A percentile compares a stretch with the other conserved stretches of the same genome.
phyloP scores from a whole-genome alignment of 495 filamentous ascomycete genomes.

The Neurospora sp. region DNA sequence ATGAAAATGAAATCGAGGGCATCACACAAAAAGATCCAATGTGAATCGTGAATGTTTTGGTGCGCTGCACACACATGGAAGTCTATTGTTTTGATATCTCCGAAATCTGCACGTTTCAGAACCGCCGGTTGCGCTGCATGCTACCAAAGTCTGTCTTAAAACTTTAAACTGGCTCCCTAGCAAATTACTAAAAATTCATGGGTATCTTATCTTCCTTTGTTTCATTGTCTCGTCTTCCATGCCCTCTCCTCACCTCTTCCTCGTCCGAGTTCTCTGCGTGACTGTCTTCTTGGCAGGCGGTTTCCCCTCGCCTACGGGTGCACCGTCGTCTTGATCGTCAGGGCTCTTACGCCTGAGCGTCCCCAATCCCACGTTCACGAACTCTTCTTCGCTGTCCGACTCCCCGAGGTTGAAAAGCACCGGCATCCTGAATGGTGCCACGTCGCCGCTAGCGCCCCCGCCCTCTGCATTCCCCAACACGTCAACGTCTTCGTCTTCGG shows the following conservation, averaged over 20 bases:
- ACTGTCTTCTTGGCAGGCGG: conserved; percentile 22
- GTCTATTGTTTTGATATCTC: neutral
- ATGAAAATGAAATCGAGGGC: neutral
- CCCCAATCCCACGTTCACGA: conserved; percentile 72
- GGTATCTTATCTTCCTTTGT: conserved; percentile 4
- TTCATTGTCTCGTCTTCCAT: conserved; percentile 17
- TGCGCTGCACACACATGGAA: neutral
- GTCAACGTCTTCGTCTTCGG: conserved; percentile 80
- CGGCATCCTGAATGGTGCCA: conserved; percentile 70
- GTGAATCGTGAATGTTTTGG: neutral
- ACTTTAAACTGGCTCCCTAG: neutral
- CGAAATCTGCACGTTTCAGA: neutral
- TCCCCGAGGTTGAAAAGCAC: conserved; percentile 73
- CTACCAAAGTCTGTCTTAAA: neutral
- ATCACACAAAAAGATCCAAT: neutral
- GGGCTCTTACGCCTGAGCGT: conserved; percentile 68
- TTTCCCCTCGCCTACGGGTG: conserved; percentile 22
- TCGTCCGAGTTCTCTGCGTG: conserved; percentile 14
- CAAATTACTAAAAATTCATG: neutral
- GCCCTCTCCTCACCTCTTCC: conserved; percentile 20
- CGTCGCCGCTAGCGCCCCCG: conserved; percentile 44
- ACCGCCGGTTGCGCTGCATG: neutral
- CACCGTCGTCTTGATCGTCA: conserved; percentile 35
- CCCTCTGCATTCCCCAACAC: conserved; percentile 54
- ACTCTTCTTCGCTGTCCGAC: conserved; percentile 74